phyloP scores from a whole-genome alignment of 2,329 filamentous ascomycete genomes.

The Thelonectria olida region DNA sequence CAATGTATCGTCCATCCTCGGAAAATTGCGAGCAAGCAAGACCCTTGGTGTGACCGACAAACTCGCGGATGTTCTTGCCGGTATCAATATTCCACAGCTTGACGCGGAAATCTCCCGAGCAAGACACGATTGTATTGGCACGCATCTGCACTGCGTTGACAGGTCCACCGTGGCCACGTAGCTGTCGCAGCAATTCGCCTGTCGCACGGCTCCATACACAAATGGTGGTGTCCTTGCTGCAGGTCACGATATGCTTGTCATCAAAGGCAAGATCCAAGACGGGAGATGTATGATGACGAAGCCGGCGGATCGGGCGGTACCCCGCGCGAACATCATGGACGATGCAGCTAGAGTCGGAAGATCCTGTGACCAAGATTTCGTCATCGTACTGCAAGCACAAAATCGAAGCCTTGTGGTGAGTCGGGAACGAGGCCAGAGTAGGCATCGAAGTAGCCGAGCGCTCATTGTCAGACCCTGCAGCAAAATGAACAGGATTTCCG shows the following conservation, averaged over 20 bases:
- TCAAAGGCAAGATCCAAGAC: slow-evolving; percentile 96
- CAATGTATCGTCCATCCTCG: slow-evolving; percentile 91
- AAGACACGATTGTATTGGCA: slow-evolving; percentile 91
- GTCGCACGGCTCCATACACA: slow-evolving; percentile 93
- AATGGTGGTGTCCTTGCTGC: slow-evolving; percentile 94
- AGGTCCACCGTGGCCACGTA: slow-evolving; percentile 87
- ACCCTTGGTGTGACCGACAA: slow-evolving; percentile 88
- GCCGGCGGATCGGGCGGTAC: slow-evolving; percentile 81
- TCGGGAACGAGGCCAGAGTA: slow-evolving; percentile 63
- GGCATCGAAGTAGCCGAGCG: slow-evolving; percentile 59
- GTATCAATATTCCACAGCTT: slow-evolving; percentile 96
- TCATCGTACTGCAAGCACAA: slow-evolving; percentile 95
- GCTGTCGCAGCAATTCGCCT: slow-evolving; percentile 77
- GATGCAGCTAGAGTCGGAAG: slow-evolving; percentile 90
- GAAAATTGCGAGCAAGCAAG: slow-evolving; percentile 96
- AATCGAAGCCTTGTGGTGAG: slow-evolving; percentile 90
- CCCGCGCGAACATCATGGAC: slow-evolving; percentile 85
- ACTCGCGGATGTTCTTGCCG: slow-evolving; percentile 89
- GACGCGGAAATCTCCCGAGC: slow-evolving; percentile 90
- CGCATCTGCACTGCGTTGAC: slow-evolving; percentile 97
- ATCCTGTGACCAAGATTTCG: slow-evolving; percentile 91
- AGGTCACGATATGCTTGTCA: slow-evolving; percentile 91
- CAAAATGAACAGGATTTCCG: slow-evolving; percentile 63
- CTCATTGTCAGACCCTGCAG: slow-evolving; percentile 61
- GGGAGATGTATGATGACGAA: slow-evolving; percentile 83